Evolutionary conservation across 768 basidiomycete genomes (phyloP).

Genomic region (Grammothele lineata): DNA sequence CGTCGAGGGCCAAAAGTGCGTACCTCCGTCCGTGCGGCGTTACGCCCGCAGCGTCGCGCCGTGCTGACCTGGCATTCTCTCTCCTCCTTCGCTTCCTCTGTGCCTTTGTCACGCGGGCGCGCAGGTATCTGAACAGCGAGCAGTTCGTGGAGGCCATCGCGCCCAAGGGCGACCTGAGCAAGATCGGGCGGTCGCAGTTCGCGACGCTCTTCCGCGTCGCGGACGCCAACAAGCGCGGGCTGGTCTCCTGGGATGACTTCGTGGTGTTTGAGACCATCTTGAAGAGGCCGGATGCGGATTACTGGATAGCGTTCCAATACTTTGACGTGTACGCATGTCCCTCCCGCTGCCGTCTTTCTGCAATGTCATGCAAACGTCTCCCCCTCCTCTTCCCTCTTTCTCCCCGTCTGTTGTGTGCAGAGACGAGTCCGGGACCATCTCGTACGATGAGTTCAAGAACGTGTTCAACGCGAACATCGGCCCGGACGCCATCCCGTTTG

Average conservation of each 20-base stretch:
- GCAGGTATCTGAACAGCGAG: slow-evolving; percentile 80
- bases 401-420: slow-evolving; percentile 33
- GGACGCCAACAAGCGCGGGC: slow-evolving; percentile 68
- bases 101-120: not conserved
- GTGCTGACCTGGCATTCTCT: not conserved
- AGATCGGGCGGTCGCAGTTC: slow-evolving; percentile 86
- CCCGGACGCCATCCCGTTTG: slow-evolving; percentile 83
- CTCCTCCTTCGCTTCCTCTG: too few species aligned
- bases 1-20: slow-evolving; percentile 78
- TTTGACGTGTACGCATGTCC: slow-evolving; percentile 80
- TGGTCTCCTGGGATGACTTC: slow-evolving; percentile 94
- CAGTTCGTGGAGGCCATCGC: slow-evolving; percentile 96
- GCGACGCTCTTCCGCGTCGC: slow-evolving; percentile 88
- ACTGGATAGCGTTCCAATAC: slow-evolving; percentile 94
- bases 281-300: slow-evolving; percentile 94
- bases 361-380: slow-evolving; percentile 6
- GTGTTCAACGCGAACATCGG: slow-evolving; percentile 82
- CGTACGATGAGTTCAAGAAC: slow-evolving; percentile 91
- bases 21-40: slow-evolving; percentile 8
- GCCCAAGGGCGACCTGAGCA: slow-evolving; percentile 77
- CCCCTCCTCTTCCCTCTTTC: slow-evolving; percentile 4
- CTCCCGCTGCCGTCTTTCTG: not conserved
- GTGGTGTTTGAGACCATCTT: slow-evolving; percentile 90
- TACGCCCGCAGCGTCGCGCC: not conserved
- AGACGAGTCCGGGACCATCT: slow-evolving; percentile 88